These are phyloP conservation scores for Pyrenophora seminiperda DNA, from an alignment of 2,329 filamentous ascomycete species.

Conservation along the genomic window DNA sequence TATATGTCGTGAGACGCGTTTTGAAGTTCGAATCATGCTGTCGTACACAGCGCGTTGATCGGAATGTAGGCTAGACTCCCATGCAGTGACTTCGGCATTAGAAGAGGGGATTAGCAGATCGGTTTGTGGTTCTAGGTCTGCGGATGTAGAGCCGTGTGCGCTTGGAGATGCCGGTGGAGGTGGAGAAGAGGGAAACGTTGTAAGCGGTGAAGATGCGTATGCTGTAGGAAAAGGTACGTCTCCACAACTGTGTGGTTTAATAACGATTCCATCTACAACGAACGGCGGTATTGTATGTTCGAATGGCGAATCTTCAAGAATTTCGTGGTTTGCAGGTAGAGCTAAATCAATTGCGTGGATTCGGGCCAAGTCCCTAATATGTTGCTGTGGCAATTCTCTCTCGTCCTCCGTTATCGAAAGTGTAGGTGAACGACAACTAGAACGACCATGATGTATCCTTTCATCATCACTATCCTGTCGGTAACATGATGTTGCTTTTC, in stretches of 20 bases:
- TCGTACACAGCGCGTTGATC: slow-evolving; percentile 50
- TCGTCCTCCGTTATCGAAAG: too few species aligned
- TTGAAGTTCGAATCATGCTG: slow-evolving; percentile 47
- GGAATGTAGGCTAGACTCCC: slow-evolving; percentile 47
- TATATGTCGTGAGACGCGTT: slow-evolving; percentile 54
- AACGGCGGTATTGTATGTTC: background rate
- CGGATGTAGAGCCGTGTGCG: slow-evolving; percentile 38
- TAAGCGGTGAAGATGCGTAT: too few species aligned
- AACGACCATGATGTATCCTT: background rate
- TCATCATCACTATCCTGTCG: background rate
- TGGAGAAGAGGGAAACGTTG: slow-evolving; percentile 30
- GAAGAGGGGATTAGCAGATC: slow-evolving; percentile 26
- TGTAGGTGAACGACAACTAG: background rate
- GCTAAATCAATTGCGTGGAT: too few species aligned
- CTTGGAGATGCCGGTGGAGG: slow-evolving; percentile 26
- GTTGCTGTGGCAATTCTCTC: too few species aligned
- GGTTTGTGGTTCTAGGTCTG: slow-evolving; percentile 21
- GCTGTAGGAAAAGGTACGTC: too few species aligned
- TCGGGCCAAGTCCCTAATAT: too few species aligned
- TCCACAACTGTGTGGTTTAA: too few species aligned
- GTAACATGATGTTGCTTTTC: background rate
- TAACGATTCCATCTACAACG: too few species aligned
- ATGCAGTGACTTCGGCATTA: slow-evolving; percentile 42
- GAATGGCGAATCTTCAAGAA: slow-evolving; percentile 9
- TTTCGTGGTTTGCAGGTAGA: background rate